A percentile compares a stretch with the other conserved stretches of the same genome.
Conservation (phyloP, 495 filamentous ascomycete species). For the Amniculicola lignicola region DNA sequence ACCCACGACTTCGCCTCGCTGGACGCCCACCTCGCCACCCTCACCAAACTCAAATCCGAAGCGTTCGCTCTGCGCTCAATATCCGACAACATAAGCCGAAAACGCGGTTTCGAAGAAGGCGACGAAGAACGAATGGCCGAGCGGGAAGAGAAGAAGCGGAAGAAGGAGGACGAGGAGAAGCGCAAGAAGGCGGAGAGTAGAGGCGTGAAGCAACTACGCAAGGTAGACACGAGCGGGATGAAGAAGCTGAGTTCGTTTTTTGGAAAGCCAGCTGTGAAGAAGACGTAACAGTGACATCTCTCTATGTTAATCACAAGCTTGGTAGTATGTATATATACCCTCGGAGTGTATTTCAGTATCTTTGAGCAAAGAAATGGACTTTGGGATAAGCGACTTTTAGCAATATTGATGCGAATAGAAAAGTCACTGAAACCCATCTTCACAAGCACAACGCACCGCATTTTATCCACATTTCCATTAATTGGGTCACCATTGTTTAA, state of each 20-base stretch:
- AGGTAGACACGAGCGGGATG: conserved; percentile 89
- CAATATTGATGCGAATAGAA: too few species aligned
- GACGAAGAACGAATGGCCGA: conserved; percentile 58
- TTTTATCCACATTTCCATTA: too few species aligned
- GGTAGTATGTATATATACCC: too few species aligned
- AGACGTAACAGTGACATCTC: too few species aligned
- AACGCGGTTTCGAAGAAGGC: conserved; percentile 67
- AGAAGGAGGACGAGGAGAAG: conserved; percentile 73
- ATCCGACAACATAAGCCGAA: conserved; percentile 68
- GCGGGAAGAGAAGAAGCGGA: conserved; percentile 59
- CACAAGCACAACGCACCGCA: too few species aligned
- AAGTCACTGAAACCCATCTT: too few species aligned
- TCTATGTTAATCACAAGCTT: too few species aligned
- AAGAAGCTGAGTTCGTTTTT: conserved; percentile 97
- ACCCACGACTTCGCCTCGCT: conserved; percentile 67
- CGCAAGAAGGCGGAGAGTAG: conserved; percentile 67
- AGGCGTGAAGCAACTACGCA: conserved; percentile 74
- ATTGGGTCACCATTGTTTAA: too few species aligned
- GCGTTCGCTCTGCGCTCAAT: conserved; percentile 62
- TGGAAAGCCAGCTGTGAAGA: conserved; percentile 53
- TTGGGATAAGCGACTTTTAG: too few species aligned
- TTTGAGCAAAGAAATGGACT: too few species aligned
- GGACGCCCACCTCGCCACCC: conserved; percentile 59
- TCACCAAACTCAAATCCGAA: conserved; percentile 65
- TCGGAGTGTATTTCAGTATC: too few species aligned